Base-by-base conservation (phyloP, 495 filamentous ascomycete genomes). In the Penicillium malachiteum region DNA sequence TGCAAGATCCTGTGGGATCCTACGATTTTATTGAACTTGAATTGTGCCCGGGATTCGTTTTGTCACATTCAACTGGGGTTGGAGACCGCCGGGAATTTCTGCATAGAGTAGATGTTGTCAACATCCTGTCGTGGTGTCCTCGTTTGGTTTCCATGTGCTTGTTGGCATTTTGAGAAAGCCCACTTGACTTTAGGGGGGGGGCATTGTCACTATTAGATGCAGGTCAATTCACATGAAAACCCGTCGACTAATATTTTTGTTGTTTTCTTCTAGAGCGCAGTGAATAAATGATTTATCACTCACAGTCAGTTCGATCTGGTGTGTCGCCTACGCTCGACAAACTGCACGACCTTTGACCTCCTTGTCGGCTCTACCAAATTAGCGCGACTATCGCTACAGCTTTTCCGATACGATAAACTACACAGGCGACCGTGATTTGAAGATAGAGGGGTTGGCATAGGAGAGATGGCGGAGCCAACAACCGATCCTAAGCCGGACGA, bases 381-480 rank as follows among this genome's bases (percentile, higher is more conserved):
- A 35, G 47, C 39, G 48, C 35, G 21, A 39, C 44, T 13, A 34
- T 57, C 35, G 21, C 52, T 10, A 17, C 12, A 55, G 18, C 14
- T 33, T 14, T 5, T 17, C 48, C 12, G 17, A 39, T 30, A 39
- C 21, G 21, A 30, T 50, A 35, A 35, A 37, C 35, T 50, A 39
- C 48, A 26, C 21, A 26, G 21, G 48, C 34, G 18, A 39, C 48
- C 18, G 37, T 50, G 35, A 50, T 30, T 26, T 30, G 34, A 50
- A 38, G 5, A 11, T 39, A 50, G 21, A 50, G 21, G 3, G 21
- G n/a, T 50, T 16, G 47, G 30, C 38, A 13, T 31, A 51, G 38
- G 13, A 44, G 49, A 65, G 39, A 77, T 75, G 74, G 66, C 69
- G 38, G 74, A 77, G 44, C 59, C 67, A 13, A 60, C 67, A 13